These are phyloP conservation scores for Acanthochlamys bracteata DNA, from an alignment of 106 monocot genomes.

Conservation along the genomic window DNA sequence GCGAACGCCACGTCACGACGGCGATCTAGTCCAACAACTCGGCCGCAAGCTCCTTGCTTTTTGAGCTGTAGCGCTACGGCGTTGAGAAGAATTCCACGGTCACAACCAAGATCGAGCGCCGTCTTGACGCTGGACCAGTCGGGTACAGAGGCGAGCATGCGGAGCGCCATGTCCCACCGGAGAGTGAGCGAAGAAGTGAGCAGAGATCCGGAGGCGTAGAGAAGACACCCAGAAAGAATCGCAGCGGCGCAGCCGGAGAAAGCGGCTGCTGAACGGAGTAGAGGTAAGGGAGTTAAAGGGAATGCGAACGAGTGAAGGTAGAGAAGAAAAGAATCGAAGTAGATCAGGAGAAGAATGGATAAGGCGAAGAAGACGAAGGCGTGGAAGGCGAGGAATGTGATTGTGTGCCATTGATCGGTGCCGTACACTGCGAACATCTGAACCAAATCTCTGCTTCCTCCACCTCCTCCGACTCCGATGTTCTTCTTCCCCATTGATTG, in stretches of 20 bases:
- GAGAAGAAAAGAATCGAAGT: conserved; percentile 18
- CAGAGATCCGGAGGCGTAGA: conserved; percentile 35
- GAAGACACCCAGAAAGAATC: conserved; percentile 36
- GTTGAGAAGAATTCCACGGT: conserved; percentile 56
- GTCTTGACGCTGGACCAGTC: conserved; percentile 68
- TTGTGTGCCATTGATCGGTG: conserved; percentile 40
- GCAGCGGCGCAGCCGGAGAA: conserved; percentile 25
- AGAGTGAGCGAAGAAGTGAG: conserved; percentile 49
- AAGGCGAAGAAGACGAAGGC: conserved; percentile 25
- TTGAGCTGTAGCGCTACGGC: conserved; percentile 46
- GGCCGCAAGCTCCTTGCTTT: conserved; percentile 36
- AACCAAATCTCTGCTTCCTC: conserved; percentile 31
- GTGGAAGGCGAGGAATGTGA: conserved; percentile 42
- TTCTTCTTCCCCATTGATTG: not conserved
- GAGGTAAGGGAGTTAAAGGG: conserved; percentile 10
- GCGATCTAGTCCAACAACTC: conserved; percentile 50
- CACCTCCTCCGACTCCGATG: conserved; percentile 4
- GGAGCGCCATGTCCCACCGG: conserved; percentile 50
- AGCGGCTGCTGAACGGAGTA: conserved; percentile 22
- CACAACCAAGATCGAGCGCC: conserved; percentile 66
- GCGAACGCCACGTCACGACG: conserved; percentile 29
- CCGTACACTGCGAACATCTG: conserved; percentile 67
- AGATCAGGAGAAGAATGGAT: conserved; percentile 26
- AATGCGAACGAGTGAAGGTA: conserved; percentile 10
- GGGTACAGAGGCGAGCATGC: conserved; percentile 41